These are phyloP conservation scores for Plasmodium fragile DNA, from an alignment of 169 alveolate genomes.

Conservation along the genomic window DNA sequence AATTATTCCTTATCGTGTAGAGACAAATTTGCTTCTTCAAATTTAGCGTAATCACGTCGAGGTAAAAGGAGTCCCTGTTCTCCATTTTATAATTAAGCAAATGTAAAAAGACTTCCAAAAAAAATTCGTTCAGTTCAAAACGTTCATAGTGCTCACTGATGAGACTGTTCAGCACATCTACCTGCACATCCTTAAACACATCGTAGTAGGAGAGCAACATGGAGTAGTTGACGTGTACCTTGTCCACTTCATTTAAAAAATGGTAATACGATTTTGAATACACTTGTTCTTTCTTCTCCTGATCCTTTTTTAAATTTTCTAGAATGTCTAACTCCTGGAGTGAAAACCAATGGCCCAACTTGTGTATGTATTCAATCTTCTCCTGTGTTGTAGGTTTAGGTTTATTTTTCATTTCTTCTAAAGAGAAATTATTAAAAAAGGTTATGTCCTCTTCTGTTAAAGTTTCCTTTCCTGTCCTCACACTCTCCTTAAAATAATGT, in stretches of 20 bases:
- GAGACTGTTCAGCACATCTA: conserved; percentile 1
- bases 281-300: background rate
- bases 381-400: conserved; percentile 15
- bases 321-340: background rate
- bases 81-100: conserved; percentile 13
- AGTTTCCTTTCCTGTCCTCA: background rate
- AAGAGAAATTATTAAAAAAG: conserved; percentile 18
- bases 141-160: conserved; percentile 43
- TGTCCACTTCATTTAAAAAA: conserved; percentile 14
- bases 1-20: background rate
- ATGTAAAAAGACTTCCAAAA: conserved; percentile 24
- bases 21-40: conserved; percentile 24
- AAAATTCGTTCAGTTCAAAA: conserved; percentile 39
- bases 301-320: background rate
- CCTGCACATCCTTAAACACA: conserved; percentile 39
- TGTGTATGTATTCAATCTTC: background rate
- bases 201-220: conserved; percentile 24
- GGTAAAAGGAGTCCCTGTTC: conserved; percentile 16
- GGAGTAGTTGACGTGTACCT: background rate
- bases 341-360: conserved; percentile 14
- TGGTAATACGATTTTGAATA: conserved; percentile 45
- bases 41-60: conserved; percentile 49
- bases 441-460: conserved; percentile 37
- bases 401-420: conserved; percentile 18
- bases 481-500: background rate